Percentiles rank a stretch among this genome's conserved stretches.
Evolutionary conservation across 768 basidiomycete species (phyloP).

Genomic region (Termitomyces eurrhizus): DNA sequence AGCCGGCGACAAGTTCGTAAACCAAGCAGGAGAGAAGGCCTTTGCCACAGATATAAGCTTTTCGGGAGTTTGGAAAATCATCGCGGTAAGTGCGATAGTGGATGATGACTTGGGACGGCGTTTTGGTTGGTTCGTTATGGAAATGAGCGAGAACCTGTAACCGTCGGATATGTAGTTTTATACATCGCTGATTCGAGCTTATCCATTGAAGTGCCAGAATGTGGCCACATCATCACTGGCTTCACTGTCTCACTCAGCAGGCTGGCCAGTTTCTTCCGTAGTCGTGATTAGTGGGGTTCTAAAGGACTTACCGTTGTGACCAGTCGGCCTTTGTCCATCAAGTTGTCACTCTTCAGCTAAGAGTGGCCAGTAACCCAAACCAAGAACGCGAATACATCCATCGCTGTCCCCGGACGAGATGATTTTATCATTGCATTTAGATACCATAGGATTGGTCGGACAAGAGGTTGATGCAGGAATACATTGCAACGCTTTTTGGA

Average conservation of each 20-base stretch:
- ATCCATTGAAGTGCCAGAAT: background rate
- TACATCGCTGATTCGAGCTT: background rate
- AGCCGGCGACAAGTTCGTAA: conserved; percentile 9
- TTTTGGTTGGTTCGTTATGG: background rate
- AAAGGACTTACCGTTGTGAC: background rate
- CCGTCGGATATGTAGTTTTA: background rate
- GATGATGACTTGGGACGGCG: background rate
- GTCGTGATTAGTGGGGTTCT: background rate
- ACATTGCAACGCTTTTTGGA: too few species aligned
- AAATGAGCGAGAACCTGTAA: background rate
- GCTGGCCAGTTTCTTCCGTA: background rate
- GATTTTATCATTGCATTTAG: background rate
- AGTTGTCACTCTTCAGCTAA: background rate
- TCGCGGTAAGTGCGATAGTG: background rate
- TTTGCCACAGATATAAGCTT: conserved; percentile 12
- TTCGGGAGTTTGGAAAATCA: conserved; percentile 9
- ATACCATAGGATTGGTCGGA: background rate
- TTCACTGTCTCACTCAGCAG: background rate
- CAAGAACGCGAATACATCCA: background rate
- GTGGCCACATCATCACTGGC: background rate
- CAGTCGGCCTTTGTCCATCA: background rate
- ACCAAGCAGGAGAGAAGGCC: conserved; percentile 1
- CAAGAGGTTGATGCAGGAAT: too few species aligned
- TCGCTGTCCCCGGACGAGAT: background rate
- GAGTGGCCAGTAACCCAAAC: background rate